These are phyloP conservation scores for Dioszegia aurantiaca DNA, from an alignment of 768 basidiomycete species.

Conservation along the genomic window DNA sequence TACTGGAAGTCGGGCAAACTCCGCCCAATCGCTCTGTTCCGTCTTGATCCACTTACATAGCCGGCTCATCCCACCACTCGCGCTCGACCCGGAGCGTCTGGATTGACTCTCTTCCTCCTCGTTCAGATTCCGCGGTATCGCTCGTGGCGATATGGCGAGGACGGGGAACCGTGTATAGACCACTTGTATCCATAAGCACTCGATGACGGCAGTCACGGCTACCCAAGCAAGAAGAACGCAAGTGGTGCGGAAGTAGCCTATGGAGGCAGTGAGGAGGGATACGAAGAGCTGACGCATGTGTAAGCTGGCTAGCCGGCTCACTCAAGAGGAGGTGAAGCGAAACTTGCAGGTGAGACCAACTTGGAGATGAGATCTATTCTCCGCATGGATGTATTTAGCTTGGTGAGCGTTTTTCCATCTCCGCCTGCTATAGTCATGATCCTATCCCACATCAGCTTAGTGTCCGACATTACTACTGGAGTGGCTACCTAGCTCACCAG, in stretches of 20 bases:
- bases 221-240: slow-evolving; percentile 27
- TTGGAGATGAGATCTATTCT: slow-evolving; percentile 45
- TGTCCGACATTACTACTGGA: not conserved
- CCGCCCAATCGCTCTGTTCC: slow-evolving; percentile 36
- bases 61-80: not conserved
- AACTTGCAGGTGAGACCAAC: slow-evolving; percentile 37
- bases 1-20: slow-evolving; percentile 45
- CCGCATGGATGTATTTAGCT: slow-evolving; percentile 45
- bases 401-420: slow-evolving; percentile 27
- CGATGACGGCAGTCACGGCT: slow-evolving; percentile 26
- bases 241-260: slow-evolving; percentile 33
- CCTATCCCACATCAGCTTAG: slow-evolving; percentile 21
- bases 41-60: not conserved
- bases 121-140: not conserved
- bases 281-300: slow-evolving; percentile 36
- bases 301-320: not conserved
- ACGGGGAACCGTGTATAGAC: slow-evolving; percentile 46
- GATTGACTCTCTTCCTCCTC: not conserved
- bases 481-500: slow-evolving; percentile 34
- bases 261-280: slow-evolving; percentile 36
- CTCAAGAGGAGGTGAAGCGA: not conserved
- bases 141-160: slow-evolving; percentile 15
- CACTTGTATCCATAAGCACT: slow-evolving; percentile 46
- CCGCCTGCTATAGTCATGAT: slow-evolving; percentile 44
- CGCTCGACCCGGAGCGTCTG: not conserved